These are phyloP conservation scores for Solanum hybrid DNA, from an alignment of 305 asterid species.

Conservation along the genomic window DNA sequence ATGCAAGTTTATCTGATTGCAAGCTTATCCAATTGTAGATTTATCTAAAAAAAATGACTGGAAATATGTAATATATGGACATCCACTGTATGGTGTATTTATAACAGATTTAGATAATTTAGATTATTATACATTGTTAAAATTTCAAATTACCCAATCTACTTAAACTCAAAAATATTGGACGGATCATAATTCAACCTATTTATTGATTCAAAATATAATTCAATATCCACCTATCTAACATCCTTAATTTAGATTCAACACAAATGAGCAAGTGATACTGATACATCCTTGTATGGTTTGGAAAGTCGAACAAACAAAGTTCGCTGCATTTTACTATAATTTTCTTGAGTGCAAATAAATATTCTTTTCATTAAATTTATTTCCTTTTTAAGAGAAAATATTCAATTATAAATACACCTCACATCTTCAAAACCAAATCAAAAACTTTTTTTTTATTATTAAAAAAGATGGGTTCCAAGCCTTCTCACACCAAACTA, in stretches of 20 bases:
- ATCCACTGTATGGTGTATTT: neutral
- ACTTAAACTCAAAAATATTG: neutral
- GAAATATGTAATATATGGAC: neutral
- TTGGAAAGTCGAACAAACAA: neutral
- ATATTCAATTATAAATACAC: neutral
- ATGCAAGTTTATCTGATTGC: neutral
- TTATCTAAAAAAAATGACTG: neutral
- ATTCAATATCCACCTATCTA: neutral
- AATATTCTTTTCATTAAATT: neutral
- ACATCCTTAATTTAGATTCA: neutral
- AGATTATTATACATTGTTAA: neutral
- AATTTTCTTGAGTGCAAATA: neutral
- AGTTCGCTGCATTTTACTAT: neutral
- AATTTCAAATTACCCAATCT: neutral
- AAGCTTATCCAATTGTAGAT: neutral
- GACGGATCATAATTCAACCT: no score
- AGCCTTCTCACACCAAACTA: slow-evolving; percentile 19
- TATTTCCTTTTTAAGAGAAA: neutral
- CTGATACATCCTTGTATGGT: neutral
- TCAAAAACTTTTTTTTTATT: neutral
- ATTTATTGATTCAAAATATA: neutral
- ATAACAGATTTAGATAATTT: neutral
- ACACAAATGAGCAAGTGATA: neutral
- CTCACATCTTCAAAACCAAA: neutral
- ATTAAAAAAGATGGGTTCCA: slow-evolving; percentile 29